These are phyloP conservation scores for Abelmoschus esculentus DNA, from an alignment of 345 rosid genomes.

Conservation along the genomic window DNA sequence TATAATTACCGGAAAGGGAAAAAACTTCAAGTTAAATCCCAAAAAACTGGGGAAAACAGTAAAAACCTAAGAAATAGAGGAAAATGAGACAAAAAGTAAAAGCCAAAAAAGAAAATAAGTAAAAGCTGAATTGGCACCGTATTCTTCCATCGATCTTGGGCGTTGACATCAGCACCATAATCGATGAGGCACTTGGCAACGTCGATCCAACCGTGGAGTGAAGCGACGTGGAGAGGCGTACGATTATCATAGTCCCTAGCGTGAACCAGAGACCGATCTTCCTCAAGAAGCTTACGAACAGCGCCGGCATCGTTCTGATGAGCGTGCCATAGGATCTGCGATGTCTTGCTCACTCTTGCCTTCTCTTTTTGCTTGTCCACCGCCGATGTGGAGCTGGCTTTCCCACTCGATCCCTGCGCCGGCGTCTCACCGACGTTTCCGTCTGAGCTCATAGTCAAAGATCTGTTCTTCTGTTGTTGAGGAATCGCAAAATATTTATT, in stretches of 20 bases:
- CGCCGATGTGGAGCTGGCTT: slow-evolving; percentile 23
- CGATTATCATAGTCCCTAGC: slow-evolving; percentile 92
- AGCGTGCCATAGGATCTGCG: slow-evolving; percentile 92
- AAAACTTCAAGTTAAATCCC: neutral
- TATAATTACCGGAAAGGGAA: slow-evolving; percentile 22
- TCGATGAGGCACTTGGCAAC: slow-evolving; percentile 84
- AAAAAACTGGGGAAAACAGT: neutral
- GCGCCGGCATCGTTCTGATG: slow-evolving; percentile 88
- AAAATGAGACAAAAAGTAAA: neutral
- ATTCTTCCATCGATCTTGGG: slow-evolving; percentile 98
- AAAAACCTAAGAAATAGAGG: neutral
- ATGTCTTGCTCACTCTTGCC: slow-evolving; percentile 95
- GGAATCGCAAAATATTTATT: neutral
- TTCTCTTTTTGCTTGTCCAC: slow-evolving; percentile 83
- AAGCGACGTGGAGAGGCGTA: slow-evolving; percentile 93
- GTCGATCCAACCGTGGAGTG: slow-evolving; percentile 92
- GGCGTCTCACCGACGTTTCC: slow-evolving; percentile 27
- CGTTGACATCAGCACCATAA: slow-evolving; percentile 94
- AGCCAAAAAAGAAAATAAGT: no score
- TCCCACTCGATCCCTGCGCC: slow-evolving; percentile 17
- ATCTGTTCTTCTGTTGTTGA: neutral
- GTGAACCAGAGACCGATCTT: slow-evolving; percentile 70
- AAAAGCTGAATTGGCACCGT: slow-evolving; percentile 38
- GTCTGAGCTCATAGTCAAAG: slow-evolving; percentile 48
- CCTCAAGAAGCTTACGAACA: slow-evolving; percentile 87